Evolutionary conservation across 257 asterid genomes (phyloP), one percentile per base, ranked within the genome.

Genomic region (Misopates orontium): DNA sequence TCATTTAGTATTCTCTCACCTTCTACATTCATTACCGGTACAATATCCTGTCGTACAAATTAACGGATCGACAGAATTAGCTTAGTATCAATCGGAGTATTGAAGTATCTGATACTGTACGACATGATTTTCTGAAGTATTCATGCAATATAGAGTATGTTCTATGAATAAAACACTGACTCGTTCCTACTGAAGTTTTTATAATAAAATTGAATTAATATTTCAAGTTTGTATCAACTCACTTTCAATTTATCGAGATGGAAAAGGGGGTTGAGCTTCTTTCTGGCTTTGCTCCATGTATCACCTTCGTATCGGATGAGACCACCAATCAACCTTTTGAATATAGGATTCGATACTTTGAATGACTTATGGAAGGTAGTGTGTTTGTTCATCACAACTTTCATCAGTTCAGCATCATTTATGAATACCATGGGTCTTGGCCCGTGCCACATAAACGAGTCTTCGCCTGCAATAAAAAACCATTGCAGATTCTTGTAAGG

Each of bases 191-290:
- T n/a, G n/a, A n/a, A n/a, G n/a, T n/a, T 3, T 31, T 17, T 20
- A 9, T 13, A 10, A 36, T 16, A 0, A 14, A 10, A 41, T 41
- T 10, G 36, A 28, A 21, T 61, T 13, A 36, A 16, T 15, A 13
- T 51, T 23, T 7, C 0, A 2, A 10, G 1, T 16, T 1, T 25
- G 14, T 11, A 10, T 0, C 2, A 10, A 28, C 63, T 72, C 17
- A 75, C 80, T 76, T 55, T 75, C 17, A 75, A 32, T 11, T 39
- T 75, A 16, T 75, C 73, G 42, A 65, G 24, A 44, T 75, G 76
- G 19, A 70, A 75, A 44, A 22, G 55, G 0, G 73, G 73, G 24
- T 66, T 75, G 15, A 70, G 39, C 50, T 16, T 58, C 62, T 65
- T 70, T 24, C 80, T 70, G 17, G 36, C 17, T 21, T 75, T 39